phyloP scores from a whole-genome alignment of 2,329 filamentous ascomycete species.

The Hymenoscyphus occultus region DNA sequence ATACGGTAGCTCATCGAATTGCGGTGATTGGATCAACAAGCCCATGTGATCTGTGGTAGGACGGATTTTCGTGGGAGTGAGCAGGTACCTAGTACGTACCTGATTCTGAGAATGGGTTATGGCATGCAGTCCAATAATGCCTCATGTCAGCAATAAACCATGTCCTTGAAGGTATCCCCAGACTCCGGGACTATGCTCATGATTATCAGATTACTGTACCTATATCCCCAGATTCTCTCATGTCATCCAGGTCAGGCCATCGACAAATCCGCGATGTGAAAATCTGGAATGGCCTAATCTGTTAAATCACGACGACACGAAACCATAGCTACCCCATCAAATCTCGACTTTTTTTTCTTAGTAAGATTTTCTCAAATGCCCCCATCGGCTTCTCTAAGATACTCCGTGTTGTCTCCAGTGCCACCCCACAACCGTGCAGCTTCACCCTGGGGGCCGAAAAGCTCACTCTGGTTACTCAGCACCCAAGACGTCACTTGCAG shows the following conservation, averaged over 20 bases:
- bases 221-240: neutral
- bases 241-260: neutral
- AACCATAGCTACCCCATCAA: neutral
- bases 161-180: neutral
- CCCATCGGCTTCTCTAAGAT: neutral
- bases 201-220: neutral
- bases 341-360: neutral
- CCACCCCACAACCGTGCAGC: neutral
- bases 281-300: neutral
- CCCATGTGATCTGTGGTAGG: neutral
- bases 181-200: neutral
- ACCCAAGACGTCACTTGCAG: slow-evolving; percentile 11
- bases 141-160: neutral
- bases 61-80: too few species aligned
- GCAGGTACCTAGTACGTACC: too few species aligned
- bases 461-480: slow-evolving; percentile 2
- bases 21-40: neutral
- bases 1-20: neutral
- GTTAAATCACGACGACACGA: neutral
- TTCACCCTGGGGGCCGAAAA: neutral
- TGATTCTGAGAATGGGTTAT: neutral
- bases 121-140: neutral
- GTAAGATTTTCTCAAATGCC: neutral
- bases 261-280: neutral
- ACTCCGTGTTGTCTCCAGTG: neutral